These are phyloP conservation scores for Tuber borchii DNA, from an alignment of 495 filamentous ascomycete species.

Conservation along the genomic window DNA sequence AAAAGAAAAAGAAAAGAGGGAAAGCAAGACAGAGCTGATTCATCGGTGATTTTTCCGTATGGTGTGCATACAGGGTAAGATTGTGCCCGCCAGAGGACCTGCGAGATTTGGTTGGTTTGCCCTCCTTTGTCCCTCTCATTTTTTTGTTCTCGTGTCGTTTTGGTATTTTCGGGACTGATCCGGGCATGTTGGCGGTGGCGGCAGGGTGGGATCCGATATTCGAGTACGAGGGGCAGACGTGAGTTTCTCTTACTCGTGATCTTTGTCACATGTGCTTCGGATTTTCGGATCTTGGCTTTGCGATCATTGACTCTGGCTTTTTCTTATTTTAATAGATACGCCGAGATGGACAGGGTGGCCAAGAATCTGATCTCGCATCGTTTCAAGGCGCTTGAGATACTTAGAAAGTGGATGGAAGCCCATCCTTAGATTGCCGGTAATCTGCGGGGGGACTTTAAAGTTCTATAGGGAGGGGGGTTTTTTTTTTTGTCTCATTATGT, in stretches of 20 bases:
- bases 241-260: constrained; percentile 39
- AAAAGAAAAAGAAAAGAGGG: neutral
- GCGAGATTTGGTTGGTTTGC: constrained; percentile 62
- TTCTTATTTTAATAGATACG: constrained; percentile 51
- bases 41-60: constrained; percentile 48
- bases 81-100: constrained; percentile 69
- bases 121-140: neutral
- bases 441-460: neutral
- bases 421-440: constrained; percentile 23
- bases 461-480: neutral
- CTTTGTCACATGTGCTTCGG: neutral
- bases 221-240: constrained; percentile 88
- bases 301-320: neutral
- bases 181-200: constrained; percentile 47
- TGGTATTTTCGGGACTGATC: neutral
- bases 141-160: constrained; percentile 38
- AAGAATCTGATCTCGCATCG: constrained; percentile 96
- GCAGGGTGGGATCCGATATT: constrained; percentile 82
- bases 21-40: neutral
- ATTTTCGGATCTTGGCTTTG: constrained; percentile 8
- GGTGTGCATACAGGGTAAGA: constrained; percentile 47
- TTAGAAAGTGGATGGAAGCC: constrained; percentile 73
- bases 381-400: constrained; percentile 71
- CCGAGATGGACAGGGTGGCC: constrained; percentile 85
- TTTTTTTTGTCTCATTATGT: constrained; percentile 14